These are phyloP conservation scores for Rhynchospora pubera DNA, from an alignment of 176 grass and related monocot species.

Conservation along the genomic window DNA sequence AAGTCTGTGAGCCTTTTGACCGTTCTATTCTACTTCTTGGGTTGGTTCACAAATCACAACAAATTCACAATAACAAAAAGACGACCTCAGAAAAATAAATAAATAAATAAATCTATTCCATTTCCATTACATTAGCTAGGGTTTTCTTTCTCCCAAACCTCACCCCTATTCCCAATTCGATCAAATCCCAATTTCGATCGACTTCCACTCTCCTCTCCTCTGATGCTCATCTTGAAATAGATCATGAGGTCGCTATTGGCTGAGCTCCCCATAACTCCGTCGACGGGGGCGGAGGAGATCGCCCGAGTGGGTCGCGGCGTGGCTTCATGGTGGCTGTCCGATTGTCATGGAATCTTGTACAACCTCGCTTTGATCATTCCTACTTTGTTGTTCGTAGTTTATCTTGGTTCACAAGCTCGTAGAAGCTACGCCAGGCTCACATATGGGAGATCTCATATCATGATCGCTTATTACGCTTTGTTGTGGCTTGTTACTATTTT, in stretches of 20 bases:
- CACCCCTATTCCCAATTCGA: neutral
- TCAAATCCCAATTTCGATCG: neutral
- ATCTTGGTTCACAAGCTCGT: slow-evolving; percentile 72
- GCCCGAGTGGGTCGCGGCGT: slow-evolving; percentile 24
- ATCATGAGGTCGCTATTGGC: slow-evolving; percentile 23
- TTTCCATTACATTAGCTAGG: neutral
- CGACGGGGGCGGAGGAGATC: slow-evolving; percentile 26
- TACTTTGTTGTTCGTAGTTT: slow-evolving; percentile 64
- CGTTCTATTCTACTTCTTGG: no score
- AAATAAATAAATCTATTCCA: neutral
- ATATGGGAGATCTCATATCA: slow-evolving; percentile 80
- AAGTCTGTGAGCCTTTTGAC: slow-evolving; percentile 12
- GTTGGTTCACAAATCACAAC: no score
- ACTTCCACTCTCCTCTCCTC: neutral
- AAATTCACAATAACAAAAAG: neutral
- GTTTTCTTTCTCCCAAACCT: slow-evolving; percentile 12
- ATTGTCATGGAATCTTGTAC: slow-evolving; percentile 70
- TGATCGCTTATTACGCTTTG: slow-evolving; percentile 78
- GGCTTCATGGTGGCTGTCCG: slow-evolving; percentile 24
- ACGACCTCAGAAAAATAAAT: neutral
- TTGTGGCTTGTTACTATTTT: slow-evolving; percentile 69
- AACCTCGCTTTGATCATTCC: slow-evolving; percentile 74
- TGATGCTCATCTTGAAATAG: neutral
- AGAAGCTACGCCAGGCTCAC: slow-evolving; percentile 64
- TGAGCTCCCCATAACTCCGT: slow-evolving; percentile 15